Evolutionary conservation across 73 alveolate genomes (phyloP), one percentile per base, ranked within the genome.

Genomic region (Durusdinium trenchii): DNA sequence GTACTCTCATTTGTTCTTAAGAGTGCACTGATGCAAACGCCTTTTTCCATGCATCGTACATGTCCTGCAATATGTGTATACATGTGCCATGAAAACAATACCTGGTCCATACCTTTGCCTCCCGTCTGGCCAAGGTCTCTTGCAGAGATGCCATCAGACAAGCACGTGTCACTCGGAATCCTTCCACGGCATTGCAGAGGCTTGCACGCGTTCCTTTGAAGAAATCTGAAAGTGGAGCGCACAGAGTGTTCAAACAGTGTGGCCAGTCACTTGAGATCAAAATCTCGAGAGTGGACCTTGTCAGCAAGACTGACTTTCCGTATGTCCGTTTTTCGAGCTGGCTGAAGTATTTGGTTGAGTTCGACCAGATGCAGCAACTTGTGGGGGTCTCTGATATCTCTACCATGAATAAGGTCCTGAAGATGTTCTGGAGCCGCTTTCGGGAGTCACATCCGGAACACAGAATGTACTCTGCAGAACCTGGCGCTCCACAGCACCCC

Each of bases 121-220:
- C n/a, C n/a, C n/a, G n/a, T n/a, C n/a, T n/a, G n/a, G 95, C 95
- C 43, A 23, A 87, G 95, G 95, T 87, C 82, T 71, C 95, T 6
- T 87, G 95, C 95, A 18, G 54, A 40, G 95, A 87, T 48, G 84
- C 62, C 83, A 61, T 87, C 36, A 47, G 23, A 36, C 82, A 87
- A n/a, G 95, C 95, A 28, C 82, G 95, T 30, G 51, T 47, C 23
- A 52, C 95, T 36, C 79, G 84, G 20, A 50, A 43, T 4, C 38
- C 61, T 30, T 48, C 78, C 6, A 9, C 7, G 3, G 83, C 36
- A 6, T 26, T 87, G 50, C 32, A 61, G 40, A 16, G 42, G 43
- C 84, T 87, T 0, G 85, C 51, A 26, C 23, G 3, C 1, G 84
- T 87, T 46, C 42, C n/a, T n/a, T 46, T 45, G 18, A 32, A 46